These are phyloP conservation scores for Amanita rubescens DNA, from an alignment of 768 basidiomycete species.

Conservation along the genomic window DNA sequence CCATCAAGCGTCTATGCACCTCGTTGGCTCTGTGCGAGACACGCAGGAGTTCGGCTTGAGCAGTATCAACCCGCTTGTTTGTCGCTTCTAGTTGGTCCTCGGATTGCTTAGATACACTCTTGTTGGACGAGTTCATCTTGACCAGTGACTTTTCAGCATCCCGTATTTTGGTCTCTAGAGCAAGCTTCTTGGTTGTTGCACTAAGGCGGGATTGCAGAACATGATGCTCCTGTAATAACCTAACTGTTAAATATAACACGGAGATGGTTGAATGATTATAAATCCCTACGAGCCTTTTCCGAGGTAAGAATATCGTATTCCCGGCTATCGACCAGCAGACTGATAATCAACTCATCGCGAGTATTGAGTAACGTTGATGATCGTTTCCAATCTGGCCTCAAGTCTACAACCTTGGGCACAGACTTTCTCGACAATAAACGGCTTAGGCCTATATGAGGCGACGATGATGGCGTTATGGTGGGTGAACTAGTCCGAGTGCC, in stretches of 20 bases:
- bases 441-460: slow-evolving; percentile 25
- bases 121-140: slow-evolving; percentile 55
- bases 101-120: slow-evolving; percentile 55
- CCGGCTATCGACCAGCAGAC: slow-evolving; percentile 85
- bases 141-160: slow-evolving; percentile 76
- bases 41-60: slow-evolving; percentile 66
- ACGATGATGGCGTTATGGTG: slow-evolving; percentile 35
- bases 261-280: too few species aligned
- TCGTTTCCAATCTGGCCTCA: slow-evolving; percentile 37
- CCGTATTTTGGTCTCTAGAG: slow-evolving; percentile 80
- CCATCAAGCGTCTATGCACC: slow-evolving; percentile 56
- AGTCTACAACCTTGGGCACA: slow-evolving; percentile 22
- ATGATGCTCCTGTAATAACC: slow-evolving; percentile 58
- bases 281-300: slow-evolving; percentile 33
- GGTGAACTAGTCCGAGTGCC: slow-evolving; percentile 12
- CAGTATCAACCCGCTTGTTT: slow-evolving; percentile 61
- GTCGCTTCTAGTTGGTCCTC: slow-evolving; percentile 67
- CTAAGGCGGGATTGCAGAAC: slow-evolving; percentile 56
- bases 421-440: slow-evolving; percentile 28
- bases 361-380: slow-evolving; percentile 42
- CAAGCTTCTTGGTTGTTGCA: slow-evolving; percentile 66
- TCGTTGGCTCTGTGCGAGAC: slow-evolving; percentile 60
- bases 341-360: slow-evolving; percentile 81
- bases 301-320: slow-evolving; percentile 66
- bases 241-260: slow-evolving; percentile 3